A percentile compares a stretch with the other conserved stretches of the same genome.
Evolutionary conservation across 2,329 filamentous ascomycete genomes (phyloP).

Genomic region (Claviceps africana): DNA sequence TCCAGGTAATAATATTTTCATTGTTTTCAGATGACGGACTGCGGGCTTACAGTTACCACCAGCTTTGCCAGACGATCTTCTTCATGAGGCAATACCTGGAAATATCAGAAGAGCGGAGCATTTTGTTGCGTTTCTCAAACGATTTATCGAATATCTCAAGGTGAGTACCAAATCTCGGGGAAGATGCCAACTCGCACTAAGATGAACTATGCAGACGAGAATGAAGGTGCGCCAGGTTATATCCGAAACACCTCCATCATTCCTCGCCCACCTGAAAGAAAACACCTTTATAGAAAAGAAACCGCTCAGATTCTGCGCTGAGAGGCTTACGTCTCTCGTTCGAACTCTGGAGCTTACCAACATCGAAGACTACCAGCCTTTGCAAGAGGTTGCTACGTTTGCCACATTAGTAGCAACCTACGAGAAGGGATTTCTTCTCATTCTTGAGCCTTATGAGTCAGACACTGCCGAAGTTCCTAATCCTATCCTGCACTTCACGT

Average conservation of each 20-base stretch:
- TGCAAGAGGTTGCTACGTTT: slow-evolving; percentile 96
- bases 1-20: slow-evolving; percentile 34
- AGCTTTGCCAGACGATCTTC: slow-evolving; percentile 79
- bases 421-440: slow-evolving; percentile 88
- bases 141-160: slow-evolving; percentile 95
- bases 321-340: slow-evolving; percentile 85
- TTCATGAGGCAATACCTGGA: slow-evolving; percentile 90
- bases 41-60: slow-evolving; percentile 9
- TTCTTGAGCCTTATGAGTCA: slow-evolving; percentile 93
- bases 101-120: slow-evolving; percentile 95
- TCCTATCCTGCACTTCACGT: slow-evolving; percentile 92
- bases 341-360: slow-evolving; percentile 90
- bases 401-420: slow-evolving; percentile 93
- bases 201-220: slow-evolving; percentile 45
- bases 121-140: slow-evolving; percentile 85
- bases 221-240: slow-evolving; percentile 98
- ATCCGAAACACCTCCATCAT: slow-evolving; percentile 89
- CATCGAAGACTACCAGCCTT: slow-evolving; percentile 91
- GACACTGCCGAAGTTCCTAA: slow-evolving; percentile 93
- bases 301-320: slow-evolving; percentile 84
- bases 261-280: slow-evolving; percentile 82
- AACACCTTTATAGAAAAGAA: slow-evolving; percentile 97
- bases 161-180: slow-evolving; percentile 17
- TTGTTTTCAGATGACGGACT: background rate
- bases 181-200: background rate